A percentile compares a stretch with the other conserved stretches of the same genome.
Conservation (phyloP, 1,284 basidiomycete genomes). For the Microbotryum intermedium region DNA sequence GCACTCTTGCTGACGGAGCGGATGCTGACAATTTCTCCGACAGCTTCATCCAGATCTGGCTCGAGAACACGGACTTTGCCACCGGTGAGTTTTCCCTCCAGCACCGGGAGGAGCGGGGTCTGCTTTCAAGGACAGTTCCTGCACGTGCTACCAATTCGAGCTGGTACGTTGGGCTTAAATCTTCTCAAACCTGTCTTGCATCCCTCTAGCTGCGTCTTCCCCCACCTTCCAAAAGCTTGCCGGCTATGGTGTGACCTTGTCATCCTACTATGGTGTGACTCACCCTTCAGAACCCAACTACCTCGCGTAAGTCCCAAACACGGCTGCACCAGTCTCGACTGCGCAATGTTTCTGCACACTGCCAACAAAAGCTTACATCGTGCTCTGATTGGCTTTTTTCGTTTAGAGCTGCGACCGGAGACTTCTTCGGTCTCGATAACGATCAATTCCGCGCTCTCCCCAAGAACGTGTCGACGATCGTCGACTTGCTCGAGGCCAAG, state of each 20-base stretch:
- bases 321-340: not conserved
- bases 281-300: slow-evolving; percentile 59
- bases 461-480: slow-evolving; percentile 49
- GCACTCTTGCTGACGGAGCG: slow-evolving; percentile 4
- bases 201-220: slow-evolving; percentile 33
- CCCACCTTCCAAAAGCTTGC: slow-evolving; percentile 48
- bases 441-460: slow-evolving; percentile 44
- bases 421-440: slow-evolving; percentile 51
- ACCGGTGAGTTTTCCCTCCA: slow-evolving; percentile 16
- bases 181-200: not conserved
- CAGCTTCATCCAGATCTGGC: slow-evolving; percentile 30
- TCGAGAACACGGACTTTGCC: slow-evolving; percentile 54
- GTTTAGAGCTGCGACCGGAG: slow-evolving; percentile 44
- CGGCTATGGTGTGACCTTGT: slow-evolving; percentile 49
- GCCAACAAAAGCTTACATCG: too few relatives aligned
- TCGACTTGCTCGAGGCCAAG: slow-evolving; percentile 56
- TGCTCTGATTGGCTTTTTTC: not conserved
- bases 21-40: too few relatives aligned
- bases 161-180: not conserved
- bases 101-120: not conserved
- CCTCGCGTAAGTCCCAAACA: slow-evolving; percentile 6
- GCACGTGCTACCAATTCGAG: not conserved
- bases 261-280: slow-evolving; percentile 51
- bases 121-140: not conserved
- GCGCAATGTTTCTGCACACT: too few relatives aligned